Base-by-base conservation (phyloP, 352 stramenopile species). In the Proteromonas lacertae region DNA sequence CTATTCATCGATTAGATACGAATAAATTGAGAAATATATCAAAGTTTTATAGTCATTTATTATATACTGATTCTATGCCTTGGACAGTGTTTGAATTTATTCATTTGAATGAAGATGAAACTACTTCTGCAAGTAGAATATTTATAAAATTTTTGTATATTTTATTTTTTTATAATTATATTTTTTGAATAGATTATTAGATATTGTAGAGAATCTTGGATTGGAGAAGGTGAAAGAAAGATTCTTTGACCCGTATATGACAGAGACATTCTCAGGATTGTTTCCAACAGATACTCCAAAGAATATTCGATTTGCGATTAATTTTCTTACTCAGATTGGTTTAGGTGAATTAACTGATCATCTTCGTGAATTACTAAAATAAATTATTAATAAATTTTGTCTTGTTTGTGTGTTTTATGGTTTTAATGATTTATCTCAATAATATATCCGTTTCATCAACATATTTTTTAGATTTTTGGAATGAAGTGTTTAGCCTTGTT, bases 21-120 rank as follows among this genome's bases (percentile, higher is more conserved):
- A 97, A 94, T 59, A 94, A 96, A 46, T 53, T 96, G 37, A 65
- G 82, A 24, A 96, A 98, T 53, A 76, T 95, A 22, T 79, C 84
- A 33, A 95, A 95, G 50, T 74, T 98, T 25, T 98, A 96, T 50
- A 77, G 80, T 17, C 82, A 96, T 54, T 47, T 96, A 17, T 58
- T 98, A 8, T 75, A 88, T 40, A 91, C 78, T 7, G 84, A 98
- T 51, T 72, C 83, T 21, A 53, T 97, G 38, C 80, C 84, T 2
- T 98, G 87, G 87, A 92, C 75, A 7, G 71, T 89, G 16, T 67
- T 98, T 35, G 69, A 81, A 43, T 75, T 73, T 41, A 88, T 98
- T 35, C 70, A 74, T 29, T 46, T 98, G 37, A 96, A 86, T 41
- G 83, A 97, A 53, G 77, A 94, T 40, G 84, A 93, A 41, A 96